Evolutionary conservation across 2,329 filamentous ascomycete species (phyloP), one percentile per base, ranked within the genome.

Genomic region (Colletotrichum horii): DNA sequence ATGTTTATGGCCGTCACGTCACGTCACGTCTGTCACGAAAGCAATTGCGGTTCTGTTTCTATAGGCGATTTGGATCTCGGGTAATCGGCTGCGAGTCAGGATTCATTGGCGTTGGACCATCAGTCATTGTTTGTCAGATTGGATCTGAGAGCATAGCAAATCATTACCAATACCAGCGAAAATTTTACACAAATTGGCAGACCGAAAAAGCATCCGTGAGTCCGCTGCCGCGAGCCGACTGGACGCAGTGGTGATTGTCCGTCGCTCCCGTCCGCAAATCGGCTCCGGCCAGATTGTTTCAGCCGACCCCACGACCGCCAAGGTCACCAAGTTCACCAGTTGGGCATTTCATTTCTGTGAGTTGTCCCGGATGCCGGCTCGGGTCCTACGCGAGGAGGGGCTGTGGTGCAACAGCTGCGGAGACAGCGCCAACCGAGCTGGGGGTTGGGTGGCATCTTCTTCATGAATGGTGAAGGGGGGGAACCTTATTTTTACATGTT

Each of bases 351-450:
- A 55, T n/a, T 36, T 16, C 12, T 9, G 1, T 26, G n/a, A 75
- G 12, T 67, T 72, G 69, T 56, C 62, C 73, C 73, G 69, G 70
- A 36, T 28, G 38, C 73, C 69, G 69, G 62, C 43, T 75, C 69
- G 26, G 32, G 62, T 72, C 48, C 69, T 52, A 72, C 52, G 69
- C 73, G 62, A 72, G 43, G 43, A 52, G 62, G 55, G 38, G 61
- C 52, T 66, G 67, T 66, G 61, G 36, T 58, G 24, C 19, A 38
- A 24, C 43, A 26, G n/a, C 14, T 22, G 67, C 61, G 71, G 68
- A 30, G 48, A 36, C 66, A 22, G 32, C 7, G 22, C 6, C 6
- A 43, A 5, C 32, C 65, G 19, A 64, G 14, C 30, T 43, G 34
- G 61, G 30, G 61, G 22, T 11, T 14, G 34, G 15, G 14, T 14